Percentiles rank a stretch among this genome's conserved stretches.
These are phyloP conservation scores for Oenanthe sinensis DNA, from an alignment of 129 eudicot genomes.

Conservation along the genomic window DNA sequence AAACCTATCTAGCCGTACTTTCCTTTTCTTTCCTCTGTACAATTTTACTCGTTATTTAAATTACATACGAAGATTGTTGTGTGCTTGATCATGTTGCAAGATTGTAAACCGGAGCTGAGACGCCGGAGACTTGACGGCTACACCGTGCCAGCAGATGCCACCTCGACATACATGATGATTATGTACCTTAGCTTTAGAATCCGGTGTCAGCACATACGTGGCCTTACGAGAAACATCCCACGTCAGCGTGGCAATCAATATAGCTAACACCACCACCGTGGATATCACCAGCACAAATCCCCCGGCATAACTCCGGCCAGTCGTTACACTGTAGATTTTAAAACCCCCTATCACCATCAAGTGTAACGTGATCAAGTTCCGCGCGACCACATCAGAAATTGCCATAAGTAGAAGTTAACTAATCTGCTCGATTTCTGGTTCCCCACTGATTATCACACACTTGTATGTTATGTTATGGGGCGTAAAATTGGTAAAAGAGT, in stretches of 20 bases:
- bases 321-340: constrained; percentile 49
- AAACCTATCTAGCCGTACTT: background rate
- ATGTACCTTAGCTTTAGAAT: constrained; percentile 15
- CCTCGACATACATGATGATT: constrained; percentile 68
- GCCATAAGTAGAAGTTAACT: constrained; percentile 30
- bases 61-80: background rate
- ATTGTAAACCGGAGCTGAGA: constrained; percentile 66
- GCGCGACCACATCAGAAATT: constrained; percentile 54
- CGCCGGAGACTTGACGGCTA: constrained; percentile 77
- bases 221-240: constrained; percentile 88
- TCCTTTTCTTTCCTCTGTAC: background rate
- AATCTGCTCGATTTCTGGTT: background rate
- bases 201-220: constrained; percentile 28
- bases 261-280: constrained; percentile 43
- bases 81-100: constrained; percentile 34
- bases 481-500: background rate
- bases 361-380: constrained; percentile 53
- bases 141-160: constrained; percentile 94
- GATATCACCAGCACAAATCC: constrained; percentile 43
- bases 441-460: background rate
- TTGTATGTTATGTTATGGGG: background rate
- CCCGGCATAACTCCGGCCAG: constrained; percentile 58
- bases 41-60: background rate
- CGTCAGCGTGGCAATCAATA: constrained; percentile 45
- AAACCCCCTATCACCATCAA: constrained; percentile 55